These are phyloP conservation scores for Paramecium biaurelia DNA, from an alignment of 73 alveolate species.

Conservation along the genomic window DNA sequence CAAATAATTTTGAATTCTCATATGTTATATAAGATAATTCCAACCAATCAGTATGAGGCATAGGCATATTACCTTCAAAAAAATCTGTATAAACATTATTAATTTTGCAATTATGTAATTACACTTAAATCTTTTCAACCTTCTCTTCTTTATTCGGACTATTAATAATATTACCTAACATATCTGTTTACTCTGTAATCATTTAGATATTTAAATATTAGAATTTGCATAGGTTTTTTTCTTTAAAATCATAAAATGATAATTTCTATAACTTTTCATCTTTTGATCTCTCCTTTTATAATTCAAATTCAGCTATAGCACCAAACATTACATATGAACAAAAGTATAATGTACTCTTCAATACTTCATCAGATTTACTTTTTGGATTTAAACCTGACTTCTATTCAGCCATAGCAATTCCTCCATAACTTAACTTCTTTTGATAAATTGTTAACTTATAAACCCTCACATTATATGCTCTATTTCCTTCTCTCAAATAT, in stretches of 20 bases:
- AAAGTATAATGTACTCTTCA: background rate
- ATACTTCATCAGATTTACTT: background rate
- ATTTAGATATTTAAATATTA: conserved; percentile 5
- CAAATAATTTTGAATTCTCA: conserved; percentile 60
- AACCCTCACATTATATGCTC: conserved; percentile 63
- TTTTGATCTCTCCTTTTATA: conserved; percentile 18
- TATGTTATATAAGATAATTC: conserved; percentile 57
- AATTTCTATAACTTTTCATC: conserved; percentile 50
- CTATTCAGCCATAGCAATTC: conserved; percentile 23
- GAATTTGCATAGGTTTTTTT: conserved; percentile 45
- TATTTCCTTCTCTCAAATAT: conserved; percentile 61
- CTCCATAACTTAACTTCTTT: conserved; percentile 15
- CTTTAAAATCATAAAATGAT: conserved; percentile 53
- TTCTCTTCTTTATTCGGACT: conserved; percentile 4
- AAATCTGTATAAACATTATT: conserved; percentile 59
- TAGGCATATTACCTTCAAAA: conserved; percentile 66
- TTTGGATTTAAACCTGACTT: conserved; percentile 22
- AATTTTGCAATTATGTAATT: conserved; percentile 47
- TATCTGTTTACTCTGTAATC: conserved; percentile 32
- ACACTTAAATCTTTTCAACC: conserved; percentile 18
- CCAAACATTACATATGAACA: conserved; percentile 16
- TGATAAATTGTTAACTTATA: conserved; percentile 29
- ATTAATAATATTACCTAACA: conserved; percentile 39
- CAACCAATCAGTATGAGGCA: conserved; percentile 66
- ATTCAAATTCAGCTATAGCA: conserved; percentile 34